Percentiles rank a stretch among this genome's conserved stretches.
Evolutionary conservation across 2,329 filamentous ascomycete species (phyloP).

Genomic region (Biscogniauxia mediterranea): DNA sequence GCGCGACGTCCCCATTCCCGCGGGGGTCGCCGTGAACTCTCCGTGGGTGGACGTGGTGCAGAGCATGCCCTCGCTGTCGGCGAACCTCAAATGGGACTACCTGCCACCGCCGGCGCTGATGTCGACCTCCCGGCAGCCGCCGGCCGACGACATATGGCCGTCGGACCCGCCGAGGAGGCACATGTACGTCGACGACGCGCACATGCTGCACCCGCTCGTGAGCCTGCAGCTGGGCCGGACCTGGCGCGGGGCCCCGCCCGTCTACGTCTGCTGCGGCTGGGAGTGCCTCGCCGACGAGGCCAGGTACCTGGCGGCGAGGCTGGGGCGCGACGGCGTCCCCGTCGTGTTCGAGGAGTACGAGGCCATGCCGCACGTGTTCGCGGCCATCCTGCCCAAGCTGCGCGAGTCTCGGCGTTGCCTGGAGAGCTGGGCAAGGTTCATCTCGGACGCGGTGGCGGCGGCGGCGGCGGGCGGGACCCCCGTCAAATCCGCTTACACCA

Average conservation of each 20-base stretch:
- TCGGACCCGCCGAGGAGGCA: conserved; percentile 50
- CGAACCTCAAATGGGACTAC: conserved; percentile 60
- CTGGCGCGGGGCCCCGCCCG: conserved; percentile 64
- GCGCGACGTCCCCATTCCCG: conserved; percentile 63
- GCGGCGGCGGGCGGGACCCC: neutral
- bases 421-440: conserved; percentile 56
- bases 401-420: conserved; percentile 51
- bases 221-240: conserved; percentile 56
- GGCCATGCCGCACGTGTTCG: conserved; percentile 78
- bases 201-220: conserved; percentile 65
- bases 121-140: conserved; percentile 29
- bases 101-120: conserved; percentile 47
- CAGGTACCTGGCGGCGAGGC: conserved; percentile 55
- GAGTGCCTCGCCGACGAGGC: conserved; percentile 71
- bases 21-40: conserved; percentile 59
- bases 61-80: conserved; percentile 54
- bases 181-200: conserved; percentile 53
- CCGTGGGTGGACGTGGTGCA: conserved; percentile 73
- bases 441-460: conserved; percentile 40
- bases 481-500: conserved; percentile 42
- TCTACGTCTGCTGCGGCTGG: conserved; percentile 68
- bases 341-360: conserved; percentile 73
- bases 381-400: conserved; percentile 32
- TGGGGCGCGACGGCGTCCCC: conserved; percentile 55
- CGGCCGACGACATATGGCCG: conserved; percentile 57